A percentile compares a stretch with the other conserved stretches of the same genome.
phyloP scores from a whole-genome alignment of 2,329 filamentous ascomycete genomes.

The Cordyceps tenuipes region DNA sequence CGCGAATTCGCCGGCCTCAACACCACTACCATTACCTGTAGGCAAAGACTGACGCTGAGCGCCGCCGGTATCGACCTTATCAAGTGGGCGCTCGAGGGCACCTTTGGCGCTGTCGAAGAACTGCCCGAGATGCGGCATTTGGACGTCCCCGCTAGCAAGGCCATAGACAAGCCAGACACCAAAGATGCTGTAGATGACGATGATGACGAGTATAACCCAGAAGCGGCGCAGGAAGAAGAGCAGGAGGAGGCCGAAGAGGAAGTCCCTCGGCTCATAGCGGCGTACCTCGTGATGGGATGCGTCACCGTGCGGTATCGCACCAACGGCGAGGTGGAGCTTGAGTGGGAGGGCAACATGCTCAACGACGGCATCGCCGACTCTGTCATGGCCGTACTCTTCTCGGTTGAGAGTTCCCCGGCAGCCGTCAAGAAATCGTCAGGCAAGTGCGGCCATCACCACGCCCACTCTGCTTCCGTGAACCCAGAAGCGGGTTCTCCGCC shows the following conservation, averaged over 20 bases:
- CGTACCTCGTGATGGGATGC: conserved; percentile 79
- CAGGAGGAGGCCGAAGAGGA: conserved; percentile 58
- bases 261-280: conserved; percentile 43
- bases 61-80: conserved; percentile 88
- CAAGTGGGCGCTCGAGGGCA: conserved; percentile 87
- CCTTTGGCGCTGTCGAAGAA: conserved; percentile 79
- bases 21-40: conserved; percentile 88
- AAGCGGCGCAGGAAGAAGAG: conserved; percentile 32
- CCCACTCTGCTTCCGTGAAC: conserved; percentile 37
- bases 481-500: conserved; percentile 14
- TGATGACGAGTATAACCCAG: conserved; percentile 22
- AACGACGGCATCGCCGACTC: conserved; percentile 98
- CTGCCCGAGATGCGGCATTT: conserved; percentile 45
- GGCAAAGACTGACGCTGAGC: conserved; percentile 78
- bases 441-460: conserved; percentile 26
- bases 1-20: conserved; percentile 95
- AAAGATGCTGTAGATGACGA: conserved; percentile 26
- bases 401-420: conserved; percentile 86
- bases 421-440: conserved; percentile 65
- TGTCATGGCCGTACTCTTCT: conserved; percentile 84
- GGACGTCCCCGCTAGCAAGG: conserved; percentile 20
- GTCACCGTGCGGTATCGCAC: conserved; percentile 70
- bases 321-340: conserved; percentile 75
- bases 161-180: conserved; percentile 22
- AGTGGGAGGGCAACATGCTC: conserved; percentile 97